A percentile compares a stretch with the other conserved stretches of the same genome.
phyloP scores from a whole-genome alignment of 805 yeast species.

The Hanseniaspora vineae region DNA sequence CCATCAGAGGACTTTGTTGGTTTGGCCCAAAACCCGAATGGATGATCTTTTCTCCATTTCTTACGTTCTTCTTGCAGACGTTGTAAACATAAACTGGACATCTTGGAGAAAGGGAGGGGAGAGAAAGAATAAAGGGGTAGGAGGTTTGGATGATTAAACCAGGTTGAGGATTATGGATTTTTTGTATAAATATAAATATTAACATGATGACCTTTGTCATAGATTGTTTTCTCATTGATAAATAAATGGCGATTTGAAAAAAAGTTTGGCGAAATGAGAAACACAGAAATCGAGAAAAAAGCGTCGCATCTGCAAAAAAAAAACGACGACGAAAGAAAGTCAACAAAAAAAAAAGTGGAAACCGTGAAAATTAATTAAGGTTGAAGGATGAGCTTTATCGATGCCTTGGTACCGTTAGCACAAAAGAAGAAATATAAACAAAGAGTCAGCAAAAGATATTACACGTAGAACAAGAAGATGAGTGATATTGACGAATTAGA shows the following conservation, averaged over 20 bases:
- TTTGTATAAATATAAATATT: too few species aligned
- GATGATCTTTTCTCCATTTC: slow-evolving; percentile 97
- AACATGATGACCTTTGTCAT: background rate
- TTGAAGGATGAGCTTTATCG: too few species aligned
- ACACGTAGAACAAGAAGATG: background rate
- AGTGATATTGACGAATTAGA: slow-evolving; percentile 66
- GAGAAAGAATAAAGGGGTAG: too few species aligned
- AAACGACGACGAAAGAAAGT: background rate
- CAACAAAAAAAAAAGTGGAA: too few species aligned
- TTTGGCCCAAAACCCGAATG: slow-evolving; percentile 92
- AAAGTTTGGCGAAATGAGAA: background rate
- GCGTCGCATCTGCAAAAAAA: background rate
- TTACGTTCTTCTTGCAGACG: slow-evolving; percentile 91
- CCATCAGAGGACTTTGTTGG: slow-evolving; percentile 78
- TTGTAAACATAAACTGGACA: slow-evolving; percentile 54
- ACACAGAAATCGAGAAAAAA: too few species aligned
- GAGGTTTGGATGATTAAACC: too few species aligned
- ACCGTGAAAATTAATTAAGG: too few species aligned
- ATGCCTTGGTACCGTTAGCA: too few species aligned
- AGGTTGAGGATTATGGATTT: too few species aligned
- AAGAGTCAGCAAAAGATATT: background rate
- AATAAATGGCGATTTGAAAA: background rate
- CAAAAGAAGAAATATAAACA: too few species aligned
- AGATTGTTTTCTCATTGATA: background rate
- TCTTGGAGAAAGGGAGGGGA: too few species aligned